Base-by-base conservation (phyloP, 192 early-diverging fungal species). In the Coemansia sp. region DNA sequence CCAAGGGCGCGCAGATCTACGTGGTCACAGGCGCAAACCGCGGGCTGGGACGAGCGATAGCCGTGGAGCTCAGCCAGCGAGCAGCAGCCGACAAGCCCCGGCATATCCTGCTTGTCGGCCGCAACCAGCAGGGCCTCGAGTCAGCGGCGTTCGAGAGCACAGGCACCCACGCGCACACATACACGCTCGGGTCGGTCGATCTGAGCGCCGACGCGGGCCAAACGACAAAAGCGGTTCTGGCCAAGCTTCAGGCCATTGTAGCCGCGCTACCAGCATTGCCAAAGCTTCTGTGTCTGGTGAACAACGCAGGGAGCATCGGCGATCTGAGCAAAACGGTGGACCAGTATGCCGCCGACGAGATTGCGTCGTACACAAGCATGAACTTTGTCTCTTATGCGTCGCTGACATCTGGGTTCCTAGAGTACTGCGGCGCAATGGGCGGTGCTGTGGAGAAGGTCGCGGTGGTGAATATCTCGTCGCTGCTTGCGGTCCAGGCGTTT, bases 391-490 rank as follows among this genome's bases (percentile, higher is more conserved):
- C 87, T 0, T 87, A 74, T 32, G 69, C 75, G 18, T 69, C 85
- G 0, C 58, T 89, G 30, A 68, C 73, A 0, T 56, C 78, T 9
- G 46, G 34, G 10, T 83, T 83, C 51, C 72, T 81, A 27, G 59
- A 22, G 3, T 61, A 28, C 27, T 55, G 59, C 45, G 47, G 59
- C 30, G 8, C 22, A 9, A n/a, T 20, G 13, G n/a, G 11, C 23
- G 8, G 49, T 47, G 65, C 57, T 6, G 57, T 61, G 35, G 14
- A 25, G 27, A 61, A 70, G 47, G 70, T 66, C 0, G 67, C 68
- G 19, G 55, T 95, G 16, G 86, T 94, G 29, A 95, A 91, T 58
- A 85, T 95, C 50, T 90, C 91, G 30, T 91, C 91, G 9, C 67
- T 93, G 24, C 60, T 88, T 23, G 90, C 90, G 1, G 75, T 94